A percentile compares a stretch with the other conserved stretches of the same genome.
Evolutionary conservation across 2,329 filamentous ascomycete species (phyloP).

Genomic region (Xylariales sp.): DNA sequence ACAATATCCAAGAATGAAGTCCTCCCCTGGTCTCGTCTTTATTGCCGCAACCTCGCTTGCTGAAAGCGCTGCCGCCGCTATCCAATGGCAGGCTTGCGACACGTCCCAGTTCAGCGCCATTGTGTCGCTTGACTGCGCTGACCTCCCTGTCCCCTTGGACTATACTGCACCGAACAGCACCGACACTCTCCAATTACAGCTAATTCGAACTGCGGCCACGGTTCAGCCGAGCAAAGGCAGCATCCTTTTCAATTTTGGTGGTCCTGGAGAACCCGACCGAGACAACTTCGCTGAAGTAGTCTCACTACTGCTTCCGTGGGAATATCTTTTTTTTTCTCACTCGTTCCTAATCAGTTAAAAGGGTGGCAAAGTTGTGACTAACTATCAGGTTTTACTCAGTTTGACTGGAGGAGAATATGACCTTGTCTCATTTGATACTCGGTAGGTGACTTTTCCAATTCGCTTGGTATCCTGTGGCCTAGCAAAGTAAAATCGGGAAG

Average conservation of each 20-base stretch:
- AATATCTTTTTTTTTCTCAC: neutral
- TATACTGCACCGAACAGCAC: neutral
- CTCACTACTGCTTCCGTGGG: neutral
- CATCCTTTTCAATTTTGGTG: slow-evolving; percentile 10
- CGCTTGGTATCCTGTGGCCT: neutral
- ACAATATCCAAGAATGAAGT: too few relatives aligned
- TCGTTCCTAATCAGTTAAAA: neutral
- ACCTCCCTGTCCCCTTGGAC: slow-evolving; percentile 3
- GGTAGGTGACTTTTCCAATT: slow-evolving; percentile 5
- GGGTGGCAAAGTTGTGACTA: neutral
- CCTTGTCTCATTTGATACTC: slow-evolving; percentile 16
- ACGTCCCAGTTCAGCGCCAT: too few relatives aligned
- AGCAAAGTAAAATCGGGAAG: neutral
- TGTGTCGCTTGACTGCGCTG: too few relatives aligned
- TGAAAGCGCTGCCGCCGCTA: too few relatives aligned
- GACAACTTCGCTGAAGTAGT: neutral
- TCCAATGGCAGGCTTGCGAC: too few relatives aligned
- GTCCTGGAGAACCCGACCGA: slow-evolving; percentile 4
- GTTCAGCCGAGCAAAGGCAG: slow-evolving; percentile 12
- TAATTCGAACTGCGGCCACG: neutral
- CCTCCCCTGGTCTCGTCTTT: too few relatives aligned
- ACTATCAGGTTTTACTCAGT: slow-evolving; percentile 2
- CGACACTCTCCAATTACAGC: neutral
- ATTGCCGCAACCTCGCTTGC: too few relatives aligned
- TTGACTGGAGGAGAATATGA: slow-evolving; percentile 15